These are phyloP conservation scores for Neurospora intermedia DNA, from an alignment of 495 filamentous ascomycete genomes.

Conservation along the genomic window DNA sequence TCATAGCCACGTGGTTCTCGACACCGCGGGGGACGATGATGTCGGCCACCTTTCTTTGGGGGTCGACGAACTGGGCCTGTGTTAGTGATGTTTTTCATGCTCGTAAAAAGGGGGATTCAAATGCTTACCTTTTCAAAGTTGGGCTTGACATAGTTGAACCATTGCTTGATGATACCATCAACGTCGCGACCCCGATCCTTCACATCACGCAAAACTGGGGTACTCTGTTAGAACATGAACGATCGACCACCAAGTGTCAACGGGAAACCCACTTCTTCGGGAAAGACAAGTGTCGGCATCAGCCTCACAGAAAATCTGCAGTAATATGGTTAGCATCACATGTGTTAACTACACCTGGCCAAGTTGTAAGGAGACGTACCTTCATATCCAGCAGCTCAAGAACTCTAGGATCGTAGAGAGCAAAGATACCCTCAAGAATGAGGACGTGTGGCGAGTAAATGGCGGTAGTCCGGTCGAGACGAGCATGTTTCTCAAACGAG, in stretches of 20 bases:
- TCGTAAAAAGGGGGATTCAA: background rate
- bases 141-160: slow-evolving; percentile 92
- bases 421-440: slow-evolving; percentile 92
- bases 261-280: slow-evolving; percentile 58
- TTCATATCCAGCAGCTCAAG: slow-evolving; percentile 85
- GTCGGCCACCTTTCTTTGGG: slow-evolving; percentile 79
- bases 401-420: slow-evolving; percentile 78
- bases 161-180: slow-evolving; percentile 95
- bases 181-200: slow-evolving; percentile 75
- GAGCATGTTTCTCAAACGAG: slow-evolving; percentile 86
- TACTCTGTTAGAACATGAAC: background rate
- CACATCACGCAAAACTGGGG: slow-evolving; percentile 72
- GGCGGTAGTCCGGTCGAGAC: slow-evolving; percentile 63
- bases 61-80: slow-evolving; percentile 59
- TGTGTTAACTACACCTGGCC: background rate
- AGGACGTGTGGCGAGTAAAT: slow-evolving; percentile 96
- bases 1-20: slow-evolving; percentile 85
- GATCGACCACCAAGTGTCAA: background rate
- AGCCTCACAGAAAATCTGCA: slow-evolving; percentile 88
- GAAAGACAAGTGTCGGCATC: slow-evolving; percentile 91
- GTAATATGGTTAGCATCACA: background rate
- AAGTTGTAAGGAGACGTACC: slow-evolving; percentile 16
- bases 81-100: background rate
- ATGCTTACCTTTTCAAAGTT: slow-evolving; percentile 59
- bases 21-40: slow-evolving; percentile 92